A percentile compares a stretch with the other conserved stretches of the same genome.
Conservation (phyloP, 2,329 filamentous ascomycete genomes). For the Penicillium corylophilum region DNA sequence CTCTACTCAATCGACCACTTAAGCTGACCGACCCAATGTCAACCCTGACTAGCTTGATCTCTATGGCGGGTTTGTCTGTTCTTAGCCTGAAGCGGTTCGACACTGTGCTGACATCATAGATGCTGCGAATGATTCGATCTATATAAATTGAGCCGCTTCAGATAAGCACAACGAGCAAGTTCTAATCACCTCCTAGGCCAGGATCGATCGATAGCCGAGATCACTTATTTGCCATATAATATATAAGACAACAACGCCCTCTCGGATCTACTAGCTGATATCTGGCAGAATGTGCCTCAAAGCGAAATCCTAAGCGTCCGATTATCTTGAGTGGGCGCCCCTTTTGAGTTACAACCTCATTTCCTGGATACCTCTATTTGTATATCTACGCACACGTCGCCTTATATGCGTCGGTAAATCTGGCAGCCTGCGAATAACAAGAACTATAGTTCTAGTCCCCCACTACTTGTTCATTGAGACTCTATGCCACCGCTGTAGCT, state of each 20-base stretch:
- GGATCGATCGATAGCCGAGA: too few relatives aligned
- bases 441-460: too few relatives aligned
- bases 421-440: too few relatives aligned
- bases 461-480: too few relatives aligned
- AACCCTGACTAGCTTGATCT: background rate
- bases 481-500: too few relatives aligned
- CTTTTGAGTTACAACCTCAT: background rate
- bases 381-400: too few relatives aligned
- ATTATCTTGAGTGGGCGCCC: background rate
- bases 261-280: background rate
- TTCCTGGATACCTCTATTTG: too few relatives aligned
- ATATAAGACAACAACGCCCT: background rate
- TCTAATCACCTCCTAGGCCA: background rate
- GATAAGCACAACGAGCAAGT: background rate
- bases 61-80: background rate
- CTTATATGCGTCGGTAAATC: too few relatives aligned
- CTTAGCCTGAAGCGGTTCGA: background rate
- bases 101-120: background rate
- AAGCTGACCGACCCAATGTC: background rate
- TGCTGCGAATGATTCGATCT: background rate
- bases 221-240: background rate
- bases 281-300: background rate
- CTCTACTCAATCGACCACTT: background rate
- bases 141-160: background rate
- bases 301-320: background rate